Percentiles rank a stretch among this genome's conserved stretches.
These are phyloP conservation scores for Debaryomyces maramus DNA, from an alignment of 805 yeast species.

Conservation along the genomic window DNA sequence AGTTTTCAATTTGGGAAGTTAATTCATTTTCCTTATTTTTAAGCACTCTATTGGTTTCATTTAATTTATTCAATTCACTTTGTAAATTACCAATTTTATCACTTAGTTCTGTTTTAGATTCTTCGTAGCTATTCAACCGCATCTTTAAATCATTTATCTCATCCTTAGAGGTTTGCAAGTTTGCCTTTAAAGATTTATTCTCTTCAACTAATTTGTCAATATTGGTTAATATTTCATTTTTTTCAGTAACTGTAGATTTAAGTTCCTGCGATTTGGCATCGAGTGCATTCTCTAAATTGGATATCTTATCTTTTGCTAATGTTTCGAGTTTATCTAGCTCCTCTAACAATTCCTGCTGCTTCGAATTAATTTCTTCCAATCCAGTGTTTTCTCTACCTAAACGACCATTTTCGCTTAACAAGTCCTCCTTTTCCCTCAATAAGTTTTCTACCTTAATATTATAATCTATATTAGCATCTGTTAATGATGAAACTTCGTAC, in stretches of 20 bases:
- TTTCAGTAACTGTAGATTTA: slow-evolving; percentile 11
- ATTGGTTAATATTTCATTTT: slow-evolving; percentile 12
- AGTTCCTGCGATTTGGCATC: slow-evolving; percentile 3
- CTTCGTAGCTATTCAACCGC: slow-evolving; percentile 1
- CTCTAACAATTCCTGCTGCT: slow-evolving; percentile 21
- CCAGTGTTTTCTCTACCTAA: slow-evolving; percentile 10
- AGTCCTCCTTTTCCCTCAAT: slow-evolving; percentile 19
- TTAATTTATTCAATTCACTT: not conserved
- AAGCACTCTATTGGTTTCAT: slow-evolving; percentile 4
- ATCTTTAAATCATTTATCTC: slow-evolving; percentile 15
- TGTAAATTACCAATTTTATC: slow-evolving; percentile 2
- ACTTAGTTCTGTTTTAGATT: not conserved
- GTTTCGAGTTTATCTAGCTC: slow-evolving; percentile 24
- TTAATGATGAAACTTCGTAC: slow-evolving; percentile 9
- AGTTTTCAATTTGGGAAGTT: slow-evolving; percentile 10
- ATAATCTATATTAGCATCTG: slow-evolving; percentile 11
- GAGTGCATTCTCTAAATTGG: slow-evolving; percentile 16
- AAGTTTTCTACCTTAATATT: slow-evolving; percentile 16
- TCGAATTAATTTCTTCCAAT: slow-evolving; percentile 18
- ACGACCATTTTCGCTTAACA: slow-evolving; percentile 6
- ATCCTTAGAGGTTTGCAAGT: slow-evolving; percentile 8
- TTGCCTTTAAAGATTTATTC: slow-evolving; percentile 8
- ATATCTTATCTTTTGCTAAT: slow-evolving; percentile 22
- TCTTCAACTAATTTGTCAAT: slow-evolving; percentile 12
- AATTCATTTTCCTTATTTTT: slow-evolving; percentile 10